phyloP scores from a whole-genome alignment of 495 filamentous ascomycete genomes.

The Aspergillus conjunctus region DNA sequence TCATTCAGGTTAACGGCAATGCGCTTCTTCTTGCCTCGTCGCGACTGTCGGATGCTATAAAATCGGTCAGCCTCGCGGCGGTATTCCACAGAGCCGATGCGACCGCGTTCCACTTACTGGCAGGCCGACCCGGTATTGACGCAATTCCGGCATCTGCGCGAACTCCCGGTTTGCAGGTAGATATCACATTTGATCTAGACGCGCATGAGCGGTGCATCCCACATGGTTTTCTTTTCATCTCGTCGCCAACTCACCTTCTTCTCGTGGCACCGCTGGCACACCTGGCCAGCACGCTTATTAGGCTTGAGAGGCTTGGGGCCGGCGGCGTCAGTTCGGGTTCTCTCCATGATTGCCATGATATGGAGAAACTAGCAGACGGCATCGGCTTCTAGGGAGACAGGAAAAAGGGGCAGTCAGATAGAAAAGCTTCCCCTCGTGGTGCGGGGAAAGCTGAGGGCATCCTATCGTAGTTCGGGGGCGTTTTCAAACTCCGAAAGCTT shows the following conservation, averaged over 20 bases:
- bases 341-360: not conserved
- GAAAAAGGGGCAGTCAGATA: too few species aligned
- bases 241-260: not conserved
- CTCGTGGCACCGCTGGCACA: constrained; percentile 3
- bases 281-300: constrained; percentile 5
- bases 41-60: not conserved
- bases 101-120: not conserved
- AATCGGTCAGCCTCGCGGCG: not conserved
- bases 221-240: not conserved
- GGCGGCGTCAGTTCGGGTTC: not conserved
- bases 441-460: too few species aligned
- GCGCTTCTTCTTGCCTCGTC: not conserved
- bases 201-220: not conserved
- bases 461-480: too few species aligned
- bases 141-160: not conserved
- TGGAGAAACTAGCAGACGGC: too few species aligned
- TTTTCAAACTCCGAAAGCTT: too few species aligned
- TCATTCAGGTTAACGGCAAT: not conserved
- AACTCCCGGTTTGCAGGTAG: not conserved
- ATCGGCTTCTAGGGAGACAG: too few species aligned
- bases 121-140: not conserved
- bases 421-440: too few species aligned
- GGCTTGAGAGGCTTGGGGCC: not conserved
- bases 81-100: not conserved
- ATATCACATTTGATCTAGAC: constrained; percentile 4